These are phyloP conservation scores for Exophiala phaeomuriformis DNA, from an alignment of 2,329 filamentous ascomycete genomes.

Conservation along the genomic window DNA sequence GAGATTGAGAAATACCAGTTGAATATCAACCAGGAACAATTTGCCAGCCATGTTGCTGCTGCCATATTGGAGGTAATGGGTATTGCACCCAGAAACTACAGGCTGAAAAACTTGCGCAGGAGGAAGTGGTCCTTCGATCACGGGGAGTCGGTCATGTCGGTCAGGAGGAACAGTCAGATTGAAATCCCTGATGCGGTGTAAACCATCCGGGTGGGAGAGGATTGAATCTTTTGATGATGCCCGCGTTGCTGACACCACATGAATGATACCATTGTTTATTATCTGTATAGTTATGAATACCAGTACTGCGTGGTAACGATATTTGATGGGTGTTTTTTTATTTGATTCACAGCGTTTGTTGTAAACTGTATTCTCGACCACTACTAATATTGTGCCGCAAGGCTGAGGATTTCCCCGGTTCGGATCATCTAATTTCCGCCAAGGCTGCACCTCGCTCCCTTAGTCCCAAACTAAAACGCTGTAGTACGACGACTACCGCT, in stretches of 20 bases:
- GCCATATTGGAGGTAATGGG: constrained; percentile 25
- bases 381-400: too few species aligned
- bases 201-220: neutral
- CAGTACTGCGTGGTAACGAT: too few species aligned
- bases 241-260: too few species aligned
- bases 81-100: constrained; percentile 23
- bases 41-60: constrained; percentile 36
- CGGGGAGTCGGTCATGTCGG: constrained; percentile 19
- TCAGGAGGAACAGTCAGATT: constrained; percentile 21
- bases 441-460: neutral
- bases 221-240: too few species aligned
- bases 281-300: too few species aligned
- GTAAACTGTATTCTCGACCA: neutral
- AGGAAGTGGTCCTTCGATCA: constrained; percentile 27
- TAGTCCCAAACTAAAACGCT: too few species aligned
- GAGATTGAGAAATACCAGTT: constrained; percentile 44
- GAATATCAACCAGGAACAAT: constrained; percentile 49
- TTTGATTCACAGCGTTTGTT: too few species aligned
- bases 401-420: neutral
- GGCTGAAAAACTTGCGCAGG: constrained; percentile 22
- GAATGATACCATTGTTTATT: too few species aligned
- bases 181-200: constrained; percentile 19
- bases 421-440: constrained; percentile 2
- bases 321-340: too few species aligned
- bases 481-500: too few species aligned